Evolutionary conservation across 257 asterid species (phyloP).

Genomic region (Nicotiana tomentosiformis): DNA sequence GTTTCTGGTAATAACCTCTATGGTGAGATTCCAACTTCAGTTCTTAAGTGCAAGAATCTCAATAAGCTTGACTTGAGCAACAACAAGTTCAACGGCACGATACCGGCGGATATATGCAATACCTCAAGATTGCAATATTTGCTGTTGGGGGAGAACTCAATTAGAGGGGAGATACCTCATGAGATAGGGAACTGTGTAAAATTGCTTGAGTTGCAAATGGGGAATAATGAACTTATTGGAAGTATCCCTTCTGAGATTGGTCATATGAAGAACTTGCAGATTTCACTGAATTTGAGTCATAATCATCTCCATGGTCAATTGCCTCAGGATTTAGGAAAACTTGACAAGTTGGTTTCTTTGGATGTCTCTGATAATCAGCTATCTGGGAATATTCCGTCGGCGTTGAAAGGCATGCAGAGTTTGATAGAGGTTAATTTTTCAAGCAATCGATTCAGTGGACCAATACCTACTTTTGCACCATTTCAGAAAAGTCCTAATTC

Average conservation of each 20-base stretch:
- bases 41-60: slow-evolving; percentile 61
- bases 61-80: slow-evolving; percentile 82
- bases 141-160: slow-evolving; percentile 53
- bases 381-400: slow-evolving; percentile 64
- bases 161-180: slow-evolving; percentile 68
- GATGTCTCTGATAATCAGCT: slow-evolving; percentile 84
- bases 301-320: slow-evolving; percentile 69
- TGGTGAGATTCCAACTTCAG: slow-evolving; percentile 70
- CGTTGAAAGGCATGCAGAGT: slow-evolving; percentile 82
- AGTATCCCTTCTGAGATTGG: slow-evolving; percentile 82
- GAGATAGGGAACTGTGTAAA: slow-evolving; percentile 84
- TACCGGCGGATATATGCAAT: slow-evolving; percentile 65
- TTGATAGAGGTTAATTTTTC: slow-evolving; percentile 92
- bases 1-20: slow-evolving; percentile 56
- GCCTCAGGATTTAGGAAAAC: slow-evolving; percentile 80
- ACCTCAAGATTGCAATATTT: slow-evolving; percentile 74
- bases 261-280: slow-evolving; percentile 80
- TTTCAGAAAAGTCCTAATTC: slow-evolving; percentile 83
- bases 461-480: slow-evolving; percentile 69
- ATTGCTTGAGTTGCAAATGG: slow-evolving; percentile 74
- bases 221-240: slow-evolving; percentile 66
- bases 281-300: slow-evolving; percentile 69
- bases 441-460: slow-evolving; percentile 68
- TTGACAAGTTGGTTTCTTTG: slow-evolving; percentile 86
- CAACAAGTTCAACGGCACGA: slow-evolving; percentile 64